phyloP scores from a whole-genome alignment of 805 yeast genomes.

The Candida ovalis region DNA sequence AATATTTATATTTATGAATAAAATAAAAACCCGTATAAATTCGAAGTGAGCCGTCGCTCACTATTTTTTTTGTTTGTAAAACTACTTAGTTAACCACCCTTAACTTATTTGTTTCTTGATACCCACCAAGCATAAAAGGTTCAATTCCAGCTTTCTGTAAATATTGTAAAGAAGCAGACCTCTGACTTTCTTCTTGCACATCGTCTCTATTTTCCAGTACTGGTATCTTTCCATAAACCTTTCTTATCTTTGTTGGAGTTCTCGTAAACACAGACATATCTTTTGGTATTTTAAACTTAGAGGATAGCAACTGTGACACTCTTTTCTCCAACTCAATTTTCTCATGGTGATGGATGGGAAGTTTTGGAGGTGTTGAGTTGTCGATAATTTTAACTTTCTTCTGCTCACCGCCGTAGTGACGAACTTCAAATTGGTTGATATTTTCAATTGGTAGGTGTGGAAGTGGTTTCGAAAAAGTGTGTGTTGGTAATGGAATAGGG shows the following conservation, averaged over 20 bases:
- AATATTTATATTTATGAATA: neutral
- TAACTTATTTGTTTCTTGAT: constrained; percentile 19
- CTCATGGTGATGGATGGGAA: constrained; percentile 5
- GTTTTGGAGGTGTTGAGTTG: constrained; percentile 3
- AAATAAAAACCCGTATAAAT: no score
- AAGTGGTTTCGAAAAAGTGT: constrained; percentile 10
- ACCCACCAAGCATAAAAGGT: constrained; percentile 30
- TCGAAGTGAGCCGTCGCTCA: no score
- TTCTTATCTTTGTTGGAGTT: constrained; percentile 15
- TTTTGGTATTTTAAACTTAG: constrained; percentile 13
- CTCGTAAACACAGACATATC: constrained; percentile 26
- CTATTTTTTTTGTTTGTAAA: neutral
- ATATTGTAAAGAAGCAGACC: constrained; percentile 21
- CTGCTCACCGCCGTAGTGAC: constrained; percentile 16
- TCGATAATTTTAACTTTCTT: constrained; percentile 2
- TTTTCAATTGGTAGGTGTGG: constrained; percentile 24
- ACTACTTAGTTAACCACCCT: constrained; percentile 16
- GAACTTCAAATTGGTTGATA: constrained; percentile 19
- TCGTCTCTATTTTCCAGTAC: constrained; percentile 5
- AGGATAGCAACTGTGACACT: neutral
- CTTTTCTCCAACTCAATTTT: constrained; percentile 1
- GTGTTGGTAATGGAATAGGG: constrained; percentile 4
- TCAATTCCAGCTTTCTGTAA: constrained; percentile 22
- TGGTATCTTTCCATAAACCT: constrained; percentile 13
- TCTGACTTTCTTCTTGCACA: constrained; percentile 10